Evolutionary conservation across 2,329 filamentous ascomycete species (phyloP).

Genomic region (Hortaea werneckii): DNA sequence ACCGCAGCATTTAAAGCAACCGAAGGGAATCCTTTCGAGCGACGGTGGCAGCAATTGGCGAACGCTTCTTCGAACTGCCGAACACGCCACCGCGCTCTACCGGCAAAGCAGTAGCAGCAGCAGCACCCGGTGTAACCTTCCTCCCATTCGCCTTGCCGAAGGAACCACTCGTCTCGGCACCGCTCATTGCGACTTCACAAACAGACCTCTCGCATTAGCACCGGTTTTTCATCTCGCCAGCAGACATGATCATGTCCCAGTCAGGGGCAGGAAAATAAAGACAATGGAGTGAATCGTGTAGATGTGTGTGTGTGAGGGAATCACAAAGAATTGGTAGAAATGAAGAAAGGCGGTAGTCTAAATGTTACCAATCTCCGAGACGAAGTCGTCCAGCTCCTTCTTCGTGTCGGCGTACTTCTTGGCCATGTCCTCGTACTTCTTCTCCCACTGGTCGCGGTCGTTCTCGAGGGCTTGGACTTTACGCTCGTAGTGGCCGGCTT

Average conservation of each 20-base stretch:
- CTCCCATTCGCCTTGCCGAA: slow-evolving; percentile 2
- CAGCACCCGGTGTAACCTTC: background rate
- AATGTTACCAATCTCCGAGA: slow-evolving; percentile 86
- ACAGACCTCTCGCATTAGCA: background rate
- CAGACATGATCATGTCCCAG: background rate
- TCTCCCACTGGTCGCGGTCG: slow-evolving; percentile 87
- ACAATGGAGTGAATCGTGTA: background rate
- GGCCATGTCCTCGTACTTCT: slow-evolving; percentile 95
- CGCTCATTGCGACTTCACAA: background rate
- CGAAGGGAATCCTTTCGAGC: no score
- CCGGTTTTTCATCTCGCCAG: no score
- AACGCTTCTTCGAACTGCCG: no score
- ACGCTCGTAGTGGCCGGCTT: slow-evolving; percentile 97
- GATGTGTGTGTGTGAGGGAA: background rate
- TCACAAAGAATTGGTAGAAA: background rate
- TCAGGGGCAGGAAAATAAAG: background rate
- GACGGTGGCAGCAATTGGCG: no score
- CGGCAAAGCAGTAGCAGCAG: no score
- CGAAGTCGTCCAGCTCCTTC: slow-evolving; percentile 87
- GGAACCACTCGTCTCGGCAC: background rate
- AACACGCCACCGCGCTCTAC: no score
- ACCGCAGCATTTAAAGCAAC: no score
- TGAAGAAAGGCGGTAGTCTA: slow-evolving; percentile 34
- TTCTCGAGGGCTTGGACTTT: slow-evolving; percentile 95
- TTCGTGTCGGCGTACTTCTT: slow-evolving; percentile 76